phyloP scores from a whole-genome alignment of 2,329 filamentous ascomycete genomes.

The Apiospora saccharicola region DNA sequence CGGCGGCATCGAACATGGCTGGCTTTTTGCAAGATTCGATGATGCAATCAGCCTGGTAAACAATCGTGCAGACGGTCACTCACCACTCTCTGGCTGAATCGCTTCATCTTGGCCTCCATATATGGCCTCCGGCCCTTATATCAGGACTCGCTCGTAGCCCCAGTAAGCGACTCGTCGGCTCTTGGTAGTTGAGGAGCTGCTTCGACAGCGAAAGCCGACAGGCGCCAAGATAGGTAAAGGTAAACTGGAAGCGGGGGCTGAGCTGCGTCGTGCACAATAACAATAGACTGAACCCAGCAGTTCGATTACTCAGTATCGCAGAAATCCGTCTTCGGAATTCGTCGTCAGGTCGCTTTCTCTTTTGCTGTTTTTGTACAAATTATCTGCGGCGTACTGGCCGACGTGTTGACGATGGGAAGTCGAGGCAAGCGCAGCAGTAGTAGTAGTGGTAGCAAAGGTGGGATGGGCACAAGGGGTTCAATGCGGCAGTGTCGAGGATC shows the following conservation, averaged over 20 bases:
- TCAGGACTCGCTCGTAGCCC: constrained; percentile 21
- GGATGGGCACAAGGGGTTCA: constrained; percentile 19
- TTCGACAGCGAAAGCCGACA: constrained; percentile 17
- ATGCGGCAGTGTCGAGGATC: constrained; percentile 12
- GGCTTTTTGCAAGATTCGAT: neutral
- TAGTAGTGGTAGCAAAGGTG: constrained; percentile 15
- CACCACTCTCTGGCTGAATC: constrained; percentile 97
- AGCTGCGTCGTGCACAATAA: constrained; percentile 16
- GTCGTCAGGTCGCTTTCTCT: constrained; percentile 8
- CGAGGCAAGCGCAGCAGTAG: constrained; percentile 6
- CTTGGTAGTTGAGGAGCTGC: constrained; percentile 12
- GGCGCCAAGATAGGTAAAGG: constrained; percentile 12
- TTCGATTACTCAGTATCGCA: constrained; percentile 1
- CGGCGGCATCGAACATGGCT: neutral
- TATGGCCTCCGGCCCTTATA: constrained; percentile 19
- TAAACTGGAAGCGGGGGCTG: constrained; percentile 13
- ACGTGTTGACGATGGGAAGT: constrained; percentile 13
- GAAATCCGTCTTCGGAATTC: neutral
- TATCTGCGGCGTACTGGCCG: constrained; percentile 5
- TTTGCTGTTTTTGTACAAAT: constrained; percentile 9
- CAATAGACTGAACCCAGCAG: constrained; percentile 12
- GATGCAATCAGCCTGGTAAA: constrained; percentile 17
- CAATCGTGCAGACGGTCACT: constrained; percentile 50
- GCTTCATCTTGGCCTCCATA: constrained; percentile 74
- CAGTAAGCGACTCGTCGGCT: constrained; percentile 3